Evolutionary conservation across 331 rosid genomes (phyloP), one percentile per base, ranked within the genome.

Genomic region (Acacia concinna): DNA sequence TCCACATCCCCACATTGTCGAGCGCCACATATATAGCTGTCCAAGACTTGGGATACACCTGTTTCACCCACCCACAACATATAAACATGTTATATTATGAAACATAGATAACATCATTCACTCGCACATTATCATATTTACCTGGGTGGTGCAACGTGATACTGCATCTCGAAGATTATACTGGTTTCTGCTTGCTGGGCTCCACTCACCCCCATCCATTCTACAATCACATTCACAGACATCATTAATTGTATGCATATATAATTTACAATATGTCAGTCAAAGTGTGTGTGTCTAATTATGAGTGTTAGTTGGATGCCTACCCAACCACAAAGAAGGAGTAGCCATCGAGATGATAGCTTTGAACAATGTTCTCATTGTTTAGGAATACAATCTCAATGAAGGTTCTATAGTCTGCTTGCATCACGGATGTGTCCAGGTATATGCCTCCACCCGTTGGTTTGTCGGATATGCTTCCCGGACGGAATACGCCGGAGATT

Each of bases 1-100:
- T 91, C 98, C 98, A 94, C 97, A 92, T 92, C 34, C 98, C 98
- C 76, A 94, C 98, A 18, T 94, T 95, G 73, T 95, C 99, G 15
- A 95, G 94, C 2, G 96, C 89, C 65, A 95, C 80, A 75, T 93
- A 68, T 44, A 95, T 90, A 7, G 99, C 98, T 27, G 98, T 93
- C 99, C 99, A 95, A 4, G 99, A 93, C 1, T 64, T 69, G 25
- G 99, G 98, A 85, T 95, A 95, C 34, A 95, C 99, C 71, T 65
- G 71, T 38, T 7, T 31, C 32, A 25, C 34, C 34, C 5, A 25
- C 13, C 32, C 15, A 43, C 13, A 43, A 5, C 8, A 49, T 6
- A 5, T 49, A 49, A n/a, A 52, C 59, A n/a, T 51, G 25, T 20
- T 6, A 51, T 51, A 18, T 5, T 51, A 51, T 20, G 23, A 20